Base-by-base conservation (phyloP, 345 rosid genomes). In the Brassica nigra region DNA sequence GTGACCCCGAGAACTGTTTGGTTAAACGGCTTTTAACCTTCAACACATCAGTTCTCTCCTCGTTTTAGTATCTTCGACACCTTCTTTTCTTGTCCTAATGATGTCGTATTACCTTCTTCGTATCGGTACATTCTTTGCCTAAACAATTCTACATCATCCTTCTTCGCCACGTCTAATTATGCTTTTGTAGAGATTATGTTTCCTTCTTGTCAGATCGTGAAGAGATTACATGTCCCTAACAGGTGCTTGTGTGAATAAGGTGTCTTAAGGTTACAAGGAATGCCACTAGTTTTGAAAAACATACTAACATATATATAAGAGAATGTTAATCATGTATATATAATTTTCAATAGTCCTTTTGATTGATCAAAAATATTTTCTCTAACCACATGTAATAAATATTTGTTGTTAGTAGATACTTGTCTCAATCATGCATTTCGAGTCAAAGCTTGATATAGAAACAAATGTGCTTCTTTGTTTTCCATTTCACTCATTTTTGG, bases 41-140 rank as follows among this genome's bases (percentile, higher is more conserved):
- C 39, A 83, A 86, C 67, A 87, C 84, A 16, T 84, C 95, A 2
- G 90, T 93, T 91, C 68, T 39, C 34, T 31, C 64, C 83, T 64
- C 14, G 75, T 10, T 74, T 59, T 16, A 79, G 39, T 39, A 83
- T 68, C 30, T 68, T 78, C 75, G 91, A 84, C 85, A 90, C 91
- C 15, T 88, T 91, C 84, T 82, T 91, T 10, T 82, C 83, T 73
- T 91, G 95, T 80, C 91, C 91, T 4, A 59, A 73, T 70, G 84
- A 84, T 72, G 31, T 71, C 11, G 69, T 74, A 0, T 62, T 4
- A 62, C 86, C 84, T 18, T 81, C 77, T n/a, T 20, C 47, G 61
- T 79, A 71, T 76, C 7, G 70, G 16, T 1, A 76, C 66, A 84
- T 93, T 29, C 70, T 15, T 63, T 89, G 95, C 85, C 84, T 93